Evolutionary conservation across 495 filamentous ascomycete species (phyloP), one percentile per base, ranked within the genome.

Genomic region (Xylaria sp.): DNA sequence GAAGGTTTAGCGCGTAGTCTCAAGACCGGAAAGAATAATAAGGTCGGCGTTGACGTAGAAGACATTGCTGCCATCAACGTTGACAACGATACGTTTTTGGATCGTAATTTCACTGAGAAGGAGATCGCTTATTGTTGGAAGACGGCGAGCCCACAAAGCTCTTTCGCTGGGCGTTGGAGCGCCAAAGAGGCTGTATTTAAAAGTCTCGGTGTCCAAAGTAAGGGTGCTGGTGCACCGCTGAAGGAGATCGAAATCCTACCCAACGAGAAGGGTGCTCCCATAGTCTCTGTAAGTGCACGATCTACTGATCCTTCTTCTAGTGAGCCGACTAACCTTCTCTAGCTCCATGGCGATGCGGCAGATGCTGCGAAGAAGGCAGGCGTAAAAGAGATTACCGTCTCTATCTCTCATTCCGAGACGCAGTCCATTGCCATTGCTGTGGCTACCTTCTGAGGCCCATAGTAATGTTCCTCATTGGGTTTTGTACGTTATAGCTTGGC

Each of bases 161-260:
- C 92, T 50, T 98, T 97, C 82, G 92, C 96, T 0, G 96, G 96
- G 19, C 89, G 93, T 68, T 99, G 96, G 96, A 93, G 90, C 73
- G 96, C 96, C 4, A 99, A 99, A 82, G 96, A 99, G 84, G 96
- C 95, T 5, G 94, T 99, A 5, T 99, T 99, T 85, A 99, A 99
- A 87, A 92, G 92, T 15, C 83, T 99, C n/a, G 93, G 93, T 50
- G 93, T 97, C n/a, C 80, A 86, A 73, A 88, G 93, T 78, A 90
- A 92, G 81, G 96, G 96, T 66, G 94, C 91, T 15, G 96, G 97
- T 71, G 95, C 96, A 63, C 87, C 92, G 21, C 75, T 99, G 83
- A 95, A 91, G 84, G 95, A 98, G 17, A 98, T 99, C 82, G 96
- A 99, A 86, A 94, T 99, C 71, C 80, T 86, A 46, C 89, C 87